phyloP scores from a whole-genome alignment of 192 early-diverging fungal species.

The Fimicolochytrium jonesii region DNA sequence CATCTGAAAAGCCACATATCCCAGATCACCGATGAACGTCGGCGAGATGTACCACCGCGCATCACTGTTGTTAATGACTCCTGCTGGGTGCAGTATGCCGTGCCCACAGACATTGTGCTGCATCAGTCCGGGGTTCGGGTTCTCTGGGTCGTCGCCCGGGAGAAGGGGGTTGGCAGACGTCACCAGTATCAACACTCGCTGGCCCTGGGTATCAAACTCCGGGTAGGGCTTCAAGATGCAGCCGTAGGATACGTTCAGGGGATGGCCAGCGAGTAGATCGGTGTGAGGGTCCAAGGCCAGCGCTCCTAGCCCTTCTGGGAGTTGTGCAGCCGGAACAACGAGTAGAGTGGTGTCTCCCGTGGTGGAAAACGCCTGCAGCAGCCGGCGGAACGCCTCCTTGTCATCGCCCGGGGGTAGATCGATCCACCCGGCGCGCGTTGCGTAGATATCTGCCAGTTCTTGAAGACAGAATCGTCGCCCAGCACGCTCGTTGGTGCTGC shows the following conservation, averaged over 20 bases:
- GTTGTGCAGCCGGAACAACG: not conserved
- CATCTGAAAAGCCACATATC: not conserved
- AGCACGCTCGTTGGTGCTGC: not conserved
- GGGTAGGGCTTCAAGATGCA: not conserved
- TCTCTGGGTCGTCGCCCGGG: no score
- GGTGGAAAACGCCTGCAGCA: not conserved
- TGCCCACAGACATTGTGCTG: no score
- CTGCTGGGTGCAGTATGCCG: no score
- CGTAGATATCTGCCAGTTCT: not conserved
- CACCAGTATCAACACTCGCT: not conserved
- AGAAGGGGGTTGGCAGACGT: not conserved
- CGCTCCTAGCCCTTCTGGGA: not conserved
- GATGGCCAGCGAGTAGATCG: not conserved
- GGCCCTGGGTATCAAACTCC: not conserved
- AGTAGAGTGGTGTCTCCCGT: conserved; percentile 3
- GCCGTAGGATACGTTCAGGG: not conserved
- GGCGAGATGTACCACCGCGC: not conserved
- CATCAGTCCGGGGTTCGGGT: no score
- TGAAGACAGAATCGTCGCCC: not conserved
- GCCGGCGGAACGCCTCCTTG: not conserved
- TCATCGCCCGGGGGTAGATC: not conserved
- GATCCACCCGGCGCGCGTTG: conserved; percentile 2
- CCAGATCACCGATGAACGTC: not conserved
- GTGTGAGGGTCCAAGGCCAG: not conserved
- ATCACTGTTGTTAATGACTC: not conserved